These are phyloP conservation scores for Mediolabrus comicus DNA, from an alignment of 108 stramenopile genomes.

Conservation along the genomic window DNA sequence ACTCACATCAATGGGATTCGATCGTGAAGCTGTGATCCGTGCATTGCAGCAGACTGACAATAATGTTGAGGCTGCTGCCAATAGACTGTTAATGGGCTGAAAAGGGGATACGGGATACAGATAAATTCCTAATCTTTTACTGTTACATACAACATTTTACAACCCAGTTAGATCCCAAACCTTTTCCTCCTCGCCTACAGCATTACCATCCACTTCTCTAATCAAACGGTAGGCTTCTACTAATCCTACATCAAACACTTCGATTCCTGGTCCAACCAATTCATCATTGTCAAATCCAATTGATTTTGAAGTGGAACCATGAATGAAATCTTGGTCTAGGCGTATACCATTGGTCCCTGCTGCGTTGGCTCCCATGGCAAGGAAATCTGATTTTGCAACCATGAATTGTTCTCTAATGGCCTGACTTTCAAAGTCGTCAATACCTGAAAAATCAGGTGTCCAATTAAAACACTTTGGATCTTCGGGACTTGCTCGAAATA, in stretches of 20 bases:
- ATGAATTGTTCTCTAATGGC: slow-evolving; percentile 77
- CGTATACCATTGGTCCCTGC: slow-evolving; percentile 70
- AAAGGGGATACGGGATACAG: not conserved
- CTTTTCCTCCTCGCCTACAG: not conserved
- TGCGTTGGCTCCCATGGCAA: slow-evolving; percentile 78
- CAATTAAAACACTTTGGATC: slow-evolving; percentile 76
- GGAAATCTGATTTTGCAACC: slow-evolving; percentile 57
- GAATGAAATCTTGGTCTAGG: slow-evolving; percentile 78
- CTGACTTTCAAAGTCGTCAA: slow-evolving; percentile 35
- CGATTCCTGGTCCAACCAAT: slow-evolving; percentile 35
- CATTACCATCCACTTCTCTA: slow-evolving; percentile 33
- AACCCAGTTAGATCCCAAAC: slow-evolving; percentile 1
- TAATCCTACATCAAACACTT: slow-evolving; percentile 69
- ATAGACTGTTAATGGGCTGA: slow-evolving; percentile 63
- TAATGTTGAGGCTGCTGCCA: slow-evolving; percentile 88
- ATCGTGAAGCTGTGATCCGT: slow-evolving; percentile 65
- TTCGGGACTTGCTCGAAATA: slow-evolving; percentile 69
- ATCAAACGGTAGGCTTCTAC: slow-evolving; percentile 74
- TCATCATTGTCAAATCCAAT: slow-evolving; percentile 82
- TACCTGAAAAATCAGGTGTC: slow-evolving; percentile 48
- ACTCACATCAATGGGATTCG: slow-evolving; percentile 84
- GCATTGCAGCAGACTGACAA: slow-evolving; percentile 71
- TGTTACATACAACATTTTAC: too few species aligned
- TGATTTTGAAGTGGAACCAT: too few species aligned
- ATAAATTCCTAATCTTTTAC: not conserved